Conservation (phyloP, 2,329 filamentous ascomycete species). For the Sclerotinia nivalis region DNA sequence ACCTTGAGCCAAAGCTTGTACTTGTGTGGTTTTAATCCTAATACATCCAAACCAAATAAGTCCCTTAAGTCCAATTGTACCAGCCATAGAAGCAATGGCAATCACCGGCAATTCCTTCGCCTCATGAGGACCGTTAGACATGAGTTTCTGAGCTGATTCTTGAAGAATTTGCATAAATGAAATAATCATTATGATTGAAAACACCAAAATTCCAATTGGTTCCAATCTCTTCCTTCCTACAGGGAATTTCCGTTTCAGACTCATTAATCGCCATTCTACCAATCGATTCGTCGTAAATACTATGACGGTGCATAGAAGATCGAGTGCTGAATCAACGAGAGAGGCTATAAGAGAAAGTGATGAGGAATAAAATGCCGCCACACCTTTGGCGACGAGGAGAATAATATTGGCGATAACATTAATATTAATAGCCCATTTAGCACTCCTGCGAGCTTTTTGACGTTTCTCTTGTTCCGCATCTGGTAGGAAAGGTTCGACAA, state of each 20-base stretch:
- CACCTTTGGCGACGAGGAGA: constrained; percentile 54
- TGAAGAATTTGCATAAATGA: constrained; percentile 60
- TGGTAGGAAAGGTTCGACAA: constrained; percentile 56
- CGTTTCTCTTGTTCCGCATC: constrained; percentile 54
- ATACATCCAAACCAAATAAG: constrained; percentile 59
- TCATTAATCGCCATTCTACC: constrained; percentile 56
- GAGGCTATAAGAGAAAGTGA: constrained; percentile 61
- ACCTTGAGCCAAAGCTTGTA: constrained; percentile 58
- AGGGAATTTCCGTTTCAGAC: constrained; percentile 54
- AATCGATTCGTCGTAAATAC: constrained; percentile 58
- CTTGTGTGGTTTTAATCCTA: constrained; percentile 59
- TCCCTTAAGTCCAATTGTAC: constrained; percentile 58
- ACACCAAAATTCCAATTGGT: constrained; percentile 60
- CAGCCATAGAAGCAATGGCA: constrained; percentile 56
- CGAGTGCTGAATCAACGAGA: constrained; percentile 58
- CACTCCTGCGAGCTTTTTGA: constrained; percentile 48
- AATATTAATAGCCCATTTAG: constrained; percentile 59
- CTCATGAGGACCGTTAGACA: constrained; percentile 46
- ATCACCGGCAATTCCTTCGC: constrained; percentile 50
- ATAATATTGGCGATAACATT: constrained; percentile 59
- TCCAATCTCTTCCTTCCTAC: constrained; percentile 56
- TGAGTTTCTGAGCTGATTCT: constrained; percentile 56
- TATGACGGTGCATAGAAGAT: constrained; percentile 60
- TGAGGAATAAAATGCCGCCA: constrained; percentile 53
- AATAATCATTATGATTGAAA: constrained; percentile 62